phyloP scores from a whole-genome alignment of 2,329 filamentous ascomycete genomes.

The Chalaropsis thielavioides region DNA sequence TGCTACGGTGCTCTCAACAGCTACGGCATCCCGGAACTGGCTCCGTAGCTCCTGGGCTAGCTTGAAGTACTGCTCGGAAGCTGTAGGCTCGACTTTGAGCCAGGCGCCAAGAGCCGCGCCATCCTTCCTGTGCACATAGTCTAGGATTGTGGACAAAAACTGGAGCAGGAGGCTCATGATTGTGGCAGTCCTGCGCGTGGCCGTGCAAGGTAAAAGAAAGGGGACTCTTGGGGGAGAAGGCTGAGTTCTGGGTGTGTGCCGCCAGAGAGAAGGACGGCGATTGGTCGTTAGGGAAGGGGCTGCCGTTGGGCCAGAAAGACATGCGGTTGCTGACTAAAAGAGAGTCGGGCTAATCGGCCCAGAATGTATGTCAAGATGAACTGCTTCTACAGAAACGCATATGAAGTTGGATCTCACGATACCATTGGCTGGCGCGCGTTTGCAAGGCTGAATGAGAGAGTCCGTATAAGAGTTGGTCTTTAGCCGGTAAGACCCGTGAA shows the following conservation, averaged over 20 bases:
- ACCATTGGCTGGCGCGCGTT: constrained; percentile 8
- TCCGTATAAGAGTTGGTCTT: not conserved
- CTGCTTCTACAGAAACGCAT: not conserved
- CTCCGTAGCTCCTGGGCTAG: constrained; percentile 53
- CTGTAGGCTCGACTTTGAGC: constrained; percentile 59
- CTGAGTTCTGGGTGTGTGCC: not conserved
- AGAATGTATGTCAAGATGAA: not conserved
- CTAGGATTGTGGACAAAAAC: constrained; percentile 50
- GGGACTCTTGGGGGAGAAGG: not conserved
- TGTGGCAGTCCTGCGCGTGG: constrained; percentile 9
- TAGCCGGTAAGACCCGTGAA: not conserved
- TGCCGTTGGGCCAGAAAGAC: not conserved
- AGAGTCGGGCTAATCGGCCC: not conserved
- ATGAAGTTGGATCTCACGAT: not conserved
- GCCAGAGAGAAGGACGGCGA: too few relatives aligned
- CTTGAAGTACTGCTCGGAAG: constrained; percentile 50
- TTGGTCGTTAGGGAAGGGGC: not conserved
- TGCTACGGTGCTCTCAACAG: constrained; percentile 49
- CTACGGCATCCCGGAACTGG: constrained; percentile 35
- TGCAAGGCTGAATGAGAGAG: constrained; percentile 1
- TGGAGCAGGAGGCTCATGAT: constrained; percentile 50
- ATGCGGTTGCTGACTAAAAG: not conserved
- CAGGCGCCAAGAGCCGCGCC: constrained; percentile 52
- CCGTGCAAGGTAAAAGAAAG: not conserved
- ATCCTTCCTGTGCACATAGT: constrained; percentile 46